Base-by-base conservation (phyloP, 257 asterid species). In the Solanum etuberosum region DNA sequence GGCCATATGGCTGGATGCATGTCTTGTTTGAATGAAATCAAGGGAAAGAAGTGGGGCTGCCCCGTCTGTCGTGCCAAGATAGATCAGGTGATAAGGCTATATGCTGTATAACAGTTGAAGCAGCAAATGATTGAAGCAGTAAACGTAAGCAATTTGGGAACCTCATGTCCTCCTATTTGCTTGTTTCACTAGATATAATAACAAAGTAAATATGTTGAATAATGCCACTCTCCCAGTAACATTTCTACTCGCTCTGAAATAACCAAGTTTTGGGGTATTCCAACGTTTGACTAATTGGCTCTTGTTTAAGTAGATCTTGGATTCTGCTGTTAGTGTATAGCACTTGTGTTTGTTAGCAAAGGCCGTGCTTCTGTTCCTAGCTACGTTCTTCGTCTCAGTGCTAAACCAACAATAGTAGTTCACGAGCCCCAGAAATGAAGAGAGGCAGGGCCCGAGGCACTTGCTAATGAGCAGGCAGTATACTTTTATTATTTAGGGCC, bases 1-100 rank as follows among this genome's bases (percentile, higher is more conserved):
- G 99, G 99, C 11, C 99, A 96, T 91, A 92, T 96, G 98, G 98
- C 94, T 6, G 99, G 99, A 61, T 95, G 99, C 94, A 93, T 95
- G 98, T 84, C 93, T 14, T 96, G 99, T 90, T 90, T 96, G 92
- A 93, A 88, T 38, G 99, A 95, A 78, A 90, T 95, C 68, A 91
- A 92, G 87, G 94, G 89, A 29, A 94, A 96, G 88, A 92, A 93
- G 46, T 95, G 95, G 95, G 99, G 98, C 29, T 96, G 99, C 93
- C 99, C 99, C 3, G 95, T 96, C 3, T 96, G 99, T 86, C 98
- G 99, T 46, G 88, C 96, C 86, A 92, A 93, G 90, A 96, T 95
- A 57, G 95, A 95, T 83, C 98, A 94, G 91, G 93, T 95, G 81
- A 86, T 96, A 73, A 91, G 98, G 83, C 89, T 96, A 11, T 96